Percentiles rank a stretch among this genome's conserved stretches.
phyloP scores from a whole-genome alignment of 129 eudicot genomes.

The Logfia minima region DNA sequence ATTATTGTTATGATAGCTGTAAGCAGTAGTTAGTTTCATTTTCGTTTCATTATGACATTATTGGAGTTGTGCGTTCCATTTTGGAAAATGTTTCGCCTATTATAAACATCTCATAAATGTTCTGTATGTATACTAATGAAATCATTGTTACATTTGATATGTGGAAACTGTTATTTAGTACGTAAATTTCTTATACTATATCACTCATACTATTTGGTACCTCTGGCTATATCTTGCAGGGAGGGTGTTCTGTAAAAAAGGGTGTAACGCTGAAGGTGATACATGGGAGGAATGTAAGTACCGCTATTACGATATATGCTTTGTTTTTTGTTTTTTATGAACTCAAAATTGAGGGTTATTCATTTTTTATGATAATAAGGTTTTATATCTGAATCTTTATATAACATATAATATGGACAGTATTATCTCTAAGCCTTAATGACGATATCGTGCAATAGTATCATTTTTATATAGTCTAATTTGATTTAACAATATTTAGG shows the following conservation, averaged over 20 bases:
- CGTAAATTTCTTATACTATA: not conserved
- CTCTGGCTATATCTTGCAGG: constrained; percentile 46
- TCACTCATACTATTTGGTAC: not conserved
- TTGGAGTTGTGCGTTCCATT: not conserved
- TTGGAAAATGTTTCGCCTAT: not conserved
- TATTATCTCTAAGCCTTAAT: not conserved
- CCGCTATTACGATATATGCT: not conserved
- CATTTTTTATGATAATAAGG: not conserved
- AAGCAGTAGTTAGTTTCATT: not conserved
- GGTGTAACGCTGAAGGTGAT: constrained; percentile 92
- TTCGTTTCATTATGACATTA: not conserved
- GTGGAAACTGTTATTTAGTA: not conserved
- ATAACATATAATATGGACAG: not conserved
- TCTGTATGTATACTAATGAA: not conserved
- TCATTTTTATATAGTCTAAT: not conserved
- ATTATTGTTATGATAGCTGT: not conserved
- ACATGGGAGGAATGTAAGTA: constrained; percentile 97
- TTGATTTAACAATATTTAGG: constrained; percentile 39
- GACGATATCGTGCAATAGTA: not conserved
- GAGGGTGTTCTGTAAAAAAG: constrained; percentile 99
- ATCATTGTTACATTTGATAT: constrained; percentile 7
- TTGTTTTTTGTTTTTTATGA: not conserved
- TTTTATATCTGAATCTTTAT: not conserved
- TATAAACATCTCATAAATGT: constrained; percentile 6
- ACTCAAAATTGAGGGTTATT: not conserved